phyloP scores from a whole-genome alignment of 306 rosid species.

The Fagus sylvatica region DNA sequence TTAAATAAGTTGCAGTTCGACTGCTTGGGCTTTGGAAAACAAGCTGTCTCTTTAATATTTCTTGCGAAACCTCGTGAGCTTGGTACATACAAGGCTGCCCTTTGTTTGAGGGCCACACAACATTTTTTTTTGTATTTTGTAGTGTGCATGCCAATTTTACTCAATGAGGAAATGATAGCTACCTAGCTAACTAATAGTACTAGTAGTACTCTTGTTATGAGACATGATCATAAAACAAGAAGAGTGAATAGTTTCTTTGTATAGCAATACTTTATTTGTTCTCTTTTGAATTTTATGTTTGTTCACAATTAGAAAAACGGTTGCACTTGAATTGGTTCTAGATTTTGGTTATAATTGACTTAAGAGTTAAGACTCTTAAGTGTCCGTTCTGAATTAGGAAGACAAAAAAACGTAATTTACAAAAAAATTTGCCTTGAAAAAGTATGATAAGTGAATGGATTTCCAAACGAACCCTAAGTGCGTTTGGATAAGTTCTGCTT shows the following conservation, averaged over 20 bases:
- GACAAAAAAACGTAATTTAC: no score
- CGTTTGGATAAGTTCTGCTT: no score
- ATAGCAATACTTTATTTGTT: no score
- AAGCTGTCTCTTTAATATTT: constrained; percentile 41
- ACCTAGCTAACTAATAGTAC: background rate
- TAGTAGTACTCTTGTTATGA: background rate
- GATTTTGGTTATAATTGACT: no score
- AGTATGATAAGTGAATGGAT: no score
- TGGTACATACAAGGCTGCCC: constrained; percentile 31
- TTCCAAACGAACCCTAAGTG: no score
- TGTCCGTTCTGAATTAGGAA: no score
- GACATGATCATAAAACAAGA: background rate
- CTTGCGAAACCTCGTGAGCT: constrained; percentile 42
- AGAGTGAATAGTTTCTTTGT: background rate
- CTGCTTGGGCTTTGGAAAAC: constrained; percentile 23
- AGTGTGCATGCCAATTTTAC: background rate
- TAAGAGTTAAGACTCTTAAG: no score
- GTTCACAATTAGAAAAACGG: no score
- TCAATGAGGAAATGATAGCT: background rate
- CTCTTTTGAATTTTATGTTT: no score
- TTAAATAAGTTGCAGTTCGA: constrained; percentile 41
- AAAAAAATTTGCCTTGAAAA: no score
- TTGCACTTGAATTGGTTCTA: no score
- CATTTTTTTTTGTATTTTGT: background rate
- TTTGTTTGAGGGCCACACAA: constrained; percentile 21